Evolutionary conservation across 495 filamentous ascomycete genomes (phyloP).

Genomic region (Penicillium coffeae): DNA sequence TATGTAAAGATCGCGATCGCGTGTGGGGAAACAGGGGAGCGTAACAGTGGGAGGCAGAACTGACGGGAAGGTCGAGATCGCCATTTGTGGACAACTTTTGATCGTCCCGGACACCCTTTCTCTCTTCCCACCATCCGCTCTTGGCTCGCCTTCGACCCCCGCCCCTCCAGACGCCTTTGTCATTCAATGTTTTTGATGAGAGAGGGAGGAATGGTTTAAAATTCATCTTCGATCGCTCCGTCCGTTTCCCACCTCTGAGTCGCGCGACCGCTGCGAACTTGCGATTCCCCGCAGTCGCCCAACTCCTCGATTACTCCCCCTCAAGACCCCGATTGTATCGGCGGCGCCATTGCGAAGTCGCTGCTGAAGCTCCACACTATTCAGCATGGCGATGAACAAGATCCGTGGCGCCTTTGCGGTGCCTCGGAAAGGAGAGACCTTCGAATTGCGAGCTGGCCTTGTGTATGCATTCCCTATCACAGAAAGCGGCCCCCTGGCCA

Average conservation of each 20-base stretch:
- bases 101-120: slow-evolving; percentile 29
- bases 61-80: slow-evolving; percentile 26
- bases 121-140: slow-evolving; percentile 12
- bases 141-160: slow-evolving; percentile 3
- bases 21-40: not conserved
- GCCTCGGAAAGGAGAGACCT: slow-evolving; percentile 96
- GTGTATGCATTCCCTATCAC: slow-evolving; percentile 51
- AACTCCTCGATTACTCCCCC: slow-evolving; percentile 19
- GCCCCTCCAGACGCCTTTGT: slow-evolving; percentile 3
- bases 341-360: slow-evolving; percentile 50
- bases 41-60: slow-evolving; percentile 14
- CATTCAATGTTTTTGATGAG: slow-evolving; percentile 5
- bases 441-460: slow-evolving; percentile 92
- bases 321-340: slow-evolving; percentile 18
- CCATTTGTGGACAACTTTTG: slow-evolving; percentile 44
- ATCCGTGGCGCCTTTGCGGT: slow-evolving; percentile 89
- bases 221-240: slow-evolving; percentile 9
- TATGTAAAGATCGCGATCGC: not conserved
- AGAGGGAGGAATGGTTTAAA: slow-evolving; percentile 15
- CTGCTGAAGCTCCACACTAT: slow-evolving; percentile 35
- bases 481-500: slow-evolving; percentile 8
- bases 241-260: slow-evolving; percentile 12
- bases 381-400: slow-evolving; percentile 86
- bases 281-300: slow-evolving; percentile 41
- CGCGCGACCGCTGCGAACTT: slow-evolving; percentile 34